A percentile compares a stretch with the other conserved stretches of the same genome.
These are phyloP conservation scores for Aspergillus chevalieri DNA, from an alignment of 2,329 filamentous ascomycete genomes.

Conservation along the genomic window DNA sequence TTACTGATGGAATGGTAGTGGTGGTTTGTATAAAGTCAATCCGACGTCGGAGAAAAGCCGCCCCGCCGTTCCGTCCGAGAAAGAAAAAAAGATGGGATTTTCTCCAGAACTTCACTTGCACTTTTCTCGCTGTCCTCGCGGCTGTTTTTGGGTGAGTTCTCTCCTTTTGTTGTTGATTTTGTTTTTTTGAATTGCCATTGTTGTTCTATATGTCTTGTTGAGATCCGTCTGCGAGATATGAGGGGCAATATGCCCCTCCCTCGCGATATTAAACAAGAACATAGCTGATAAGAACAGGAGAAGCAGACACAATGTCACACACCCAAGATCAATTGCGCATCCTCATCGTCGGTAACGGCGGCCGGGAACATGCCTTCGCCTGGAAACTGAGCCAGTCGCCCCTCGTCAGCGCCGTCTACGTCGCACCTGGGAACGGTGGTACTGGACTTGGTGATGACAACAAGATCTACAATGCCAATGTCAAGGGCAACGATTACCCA, in stretches of 20 bases:
- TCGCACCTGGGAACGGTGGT: slow-evolving; percentile 76
- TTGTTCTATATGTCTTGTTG: neutral
- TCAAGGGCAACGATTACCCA: slow-evolving; percentile 71
- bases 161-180: neutral
- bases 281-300: slow-evolving; percentile 2
- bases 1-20: no score
- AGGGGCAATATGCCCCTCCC: slow-evolving; percentile 8
- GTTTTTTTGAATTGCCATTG: neutral
- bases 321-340: slow-evolving; percentile 55
- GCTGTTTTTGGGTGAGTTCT: slow-evolving; percentile 15
- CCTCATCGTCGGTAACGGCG: slow-evolving; percentile 87
- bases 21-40: slow-evolving; percentile 4
- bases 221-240: slow-evolving; percentile 1
- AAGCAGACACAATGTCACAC: slow-evolving; percentile 3
- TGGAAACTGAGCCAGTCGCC: slow-evolving; percentile 88
- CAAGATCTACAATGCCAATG: slow-evolving; percentile 67
- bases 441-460: slow-evolving; percentile 52
- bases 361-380: slow-evolving; percentile 86
- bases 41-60: slow-evolving; percentile 15
- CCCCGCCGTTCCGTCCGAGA: slow-evolving; percentile 12
- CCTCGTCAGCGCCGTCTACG: slow-evolving; percentile 65
- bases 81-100: slow-evolving; percentile 6
- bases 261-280: slow-evolving; percentile 12
- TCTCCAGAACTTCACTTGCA: slow-evolving; percentile 1
- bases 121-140: slow-evolving; percentile 3